Evolutionary conservation across 495 filamentous ascomycete genomes (phyloP), one percentile per base, ranked within the genome.

Genomic region (Xylaria longipes): DNA sequence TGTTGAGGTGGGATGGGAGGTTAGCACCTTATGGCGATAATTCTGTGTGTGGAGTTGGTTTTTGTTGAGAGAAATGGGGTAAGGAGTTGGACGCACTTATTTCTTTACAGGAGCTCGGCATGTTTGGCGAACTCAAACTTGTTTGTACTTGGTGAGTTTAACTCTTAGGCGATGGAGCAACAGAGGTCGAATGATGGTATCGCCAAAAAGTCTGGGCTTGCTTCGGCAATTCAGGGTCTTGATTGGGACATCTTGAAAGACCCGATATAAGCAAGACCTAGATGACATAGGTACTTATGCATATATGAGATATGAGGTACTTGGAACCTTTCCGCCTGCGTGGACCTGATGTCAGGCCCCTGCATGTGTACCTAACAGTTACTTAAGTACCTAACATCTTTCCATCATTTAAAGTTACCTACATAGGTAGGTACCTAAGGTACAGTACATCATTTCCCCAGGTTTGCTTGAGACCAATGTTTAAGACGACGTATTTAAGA

Each of bases 81-180:
- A 25, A 65, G 50, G 46, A 65, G 25, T 50, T 60, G 58, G 35
- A 84, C 91, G 77, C 88, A 98, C 96, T 89, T 78, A 99, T 94
- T 79, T 98, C 95, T 87, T 93, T 93, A 86, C 96, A 99, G 69
- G 95, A 97, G 80, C 91, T 92, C 33, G 96, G 96, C 96, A 99
- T 99, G 82, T 73, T 65, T 43, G 41, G 58, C 39, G 41, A 45
- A 33, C 29, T 25, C 57, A 17, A 60, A 60, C 45, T 57, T 62
- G 43, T 14, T 50, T 52, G 20, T 37, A 12, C 3, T 25, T 52
- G 12, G 31, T 15, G 9, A 41, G 46, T 37, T 37, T 39, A 15
- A n/a, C 29, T 11, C 20, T 22, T 39, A 3, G 7, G 60, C 27
- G 17, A 11, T 14, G 4, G 4, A 11, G 1, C 33, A 37, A 60